Evolutionary conservation across 257 asterid species (phyloP).

Genomic region (Cinchona pubescens): DNA sequence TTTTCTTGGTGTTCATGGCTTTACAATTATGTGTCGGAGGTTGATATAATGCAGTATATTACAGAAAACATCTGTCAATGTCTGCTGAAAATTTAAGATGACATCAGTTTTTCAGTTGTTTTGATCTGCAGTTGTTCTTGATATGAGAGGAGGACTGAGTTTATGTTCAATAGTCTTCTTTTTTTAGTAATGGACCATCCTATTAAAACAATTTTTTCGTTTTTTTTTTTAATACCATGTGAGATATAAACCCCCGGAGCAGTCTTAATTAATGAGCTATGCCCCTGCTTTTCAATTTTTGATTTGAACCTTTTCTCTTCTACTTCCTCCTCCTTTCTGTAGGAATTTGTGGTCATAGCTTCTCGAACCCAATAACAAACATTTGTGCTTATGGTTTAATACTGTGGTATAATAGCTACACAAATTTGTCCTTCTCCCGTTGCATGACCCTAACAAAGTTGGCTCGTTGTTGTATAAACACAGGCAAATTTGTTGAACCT

Average conservation of each 20-base stretch:
- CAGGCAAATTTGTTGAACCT: background rate
- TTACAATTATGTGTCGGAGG: background rate
- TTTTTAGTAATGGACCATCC: background rate
- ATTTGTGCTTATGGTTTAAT: background rate
- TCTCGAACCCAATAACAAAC: background rate
- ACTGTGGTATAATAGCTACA: background rate
- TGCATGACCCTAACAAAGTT: background rate
- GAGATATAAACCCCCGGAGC: background rate
- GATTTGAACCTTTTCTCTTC: background rate
- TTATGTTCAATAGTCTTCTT: background rate
- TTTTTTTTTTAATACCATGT: background rate
- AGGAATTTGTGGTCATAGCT: background rate
- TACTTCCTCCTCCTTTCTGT: background rate
- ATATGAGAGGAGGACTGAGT: background rate
- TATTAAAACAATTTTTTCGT: background rate
- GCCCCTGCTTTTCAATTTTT: background rate
- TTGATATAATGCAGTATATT: background rate
- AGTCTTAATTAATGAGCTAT: background rate
- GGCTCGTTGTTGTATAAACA: too few species aligned
- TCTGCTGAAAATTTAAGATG: background rate
- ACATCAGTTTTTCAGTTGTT: background rate
- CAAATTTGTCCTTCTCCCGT: background rate
- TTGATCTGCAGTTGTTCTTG: background rate
- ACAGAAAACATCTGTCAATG: background rate
- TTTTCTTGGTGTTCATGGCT: background rate